Percentiles rank a stretch among this genome's conserved stretches.
Evolutionary conservation across 441 rosid genomes (phyloP).

Genomic region (Macaranga tanarius): DNA sequence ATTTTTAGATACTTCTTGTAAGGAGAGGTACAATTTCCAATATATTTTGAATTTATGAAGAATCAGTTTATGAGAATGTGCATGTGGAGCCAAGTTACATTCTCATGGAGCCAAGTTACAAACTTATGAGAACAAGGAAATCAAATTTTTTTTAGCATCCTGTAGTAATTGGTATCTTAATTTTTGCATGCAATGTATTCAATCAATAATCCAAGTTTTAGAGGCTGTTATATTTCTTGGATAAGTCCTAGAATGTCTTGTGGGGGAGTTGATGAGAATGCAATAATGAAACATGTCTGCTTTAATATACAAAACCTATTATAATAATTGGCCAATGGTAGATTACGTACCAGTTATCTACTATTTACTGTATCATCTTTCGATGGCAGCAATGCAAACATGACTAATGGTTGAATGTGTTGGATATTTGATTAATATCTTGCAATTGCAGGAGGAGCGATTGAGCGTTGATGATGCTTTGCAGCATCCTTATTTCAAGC

Average conservation of each 20-base stretch:
- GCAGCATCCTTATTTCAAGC: conserved; percentile 82
- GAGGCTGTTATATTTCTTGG: conserved; percentile 4
- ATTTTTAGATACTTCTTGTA: background rate
- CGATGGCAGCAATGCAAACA: background rate
- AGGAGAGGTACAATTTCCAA: background rate
- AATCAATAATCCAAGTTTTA: background rate
- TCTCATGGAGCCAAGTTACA: background rate
- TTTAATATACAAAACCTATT: background rate
- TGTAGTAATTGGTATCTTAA: background rate
- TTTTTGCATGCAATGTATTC: background rate
- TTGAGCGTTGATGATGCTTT: conserved; percentile 76
- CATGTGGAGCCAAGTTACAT: background rate
- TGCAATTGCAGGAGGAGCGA: conserved; percentile 67
- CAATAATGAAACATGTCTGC: background rate
- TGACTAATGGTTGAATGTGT: background rate
- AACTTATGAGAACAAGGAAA: background rate
- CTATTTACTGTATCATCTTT: background rate
- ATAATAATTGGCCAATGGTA: background rate
- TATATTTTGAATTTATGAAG: background rate
- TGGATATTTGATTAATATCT: background rate
- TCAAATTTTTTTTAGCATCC: background rate
- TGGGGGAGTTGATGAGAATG: background rate
- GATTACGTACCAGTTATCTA: background rate
- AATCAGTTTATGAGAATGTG: background rate
- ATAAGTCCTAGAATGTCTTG: background rate